phyloP scores from a whole-genome alignment of 805 yeast species.

The Hanseniaspora jakobsenii region DNA sequence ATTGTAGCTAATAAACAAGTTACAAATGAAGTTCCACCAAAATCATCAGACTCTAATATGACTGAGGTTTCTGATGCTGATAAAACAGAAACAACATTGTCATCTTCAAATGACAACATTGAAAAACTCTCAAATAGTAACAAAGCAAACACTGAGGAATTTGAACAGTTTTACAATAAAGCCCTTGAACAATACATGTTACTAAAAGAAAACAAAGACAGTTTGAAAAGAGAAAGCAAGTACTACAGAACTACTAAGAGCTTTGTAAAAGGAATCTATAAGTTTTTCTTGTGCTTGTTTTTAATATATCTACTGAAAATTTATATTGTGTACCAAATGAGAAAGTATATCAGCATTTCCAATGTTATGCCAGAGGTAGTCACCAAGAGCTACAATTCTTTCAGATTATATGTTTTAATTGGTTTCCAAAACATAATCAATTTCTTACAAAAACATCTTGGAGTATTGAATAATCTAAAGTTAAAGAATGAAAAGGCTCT shows the following conservation, averaged over 20 bases:
- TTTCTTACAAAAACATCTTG: slow-evolving; percentile 8
- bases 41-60: too few species aligned
- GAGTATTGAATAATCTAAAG: slow-evolving; percentile 4
- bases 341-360: slow-evolving; percentile 1
- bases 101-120: too few species aligned
- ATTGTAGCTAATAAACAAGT: too few species aligned
- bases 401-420: slow-evolving; percentile 4
- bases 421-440: slow-evolving; percentile 4
- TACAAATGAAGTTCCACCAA: not conserved
- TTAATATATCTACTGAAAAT: slow-evolving; percentile 12
- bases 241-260: not conserved
- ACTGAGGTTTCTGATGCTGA: too few species aligned
- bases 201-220: not conserved
- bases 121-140: too few species aligned
- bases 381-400: not conserved
- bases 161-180: slow-evolving; percentile 11
- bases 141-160: slow-evolving; percentile 12
- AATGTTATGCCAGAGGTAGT: slow-evolving; percentile 4
- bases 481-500: slow-evolving; percentile 9
- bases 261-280: slow-evolving; percentile 6
- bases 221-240: not conserved
- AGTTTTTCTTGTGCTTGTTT: slow-evolving; percentile 1
- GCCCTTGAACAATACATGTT: slow-evolving; percentile 14
- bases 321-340: slow-evolving; percentile 16
- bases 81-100: too few species aligned